phyloP scores from a whole-genome alignment of 1,284 basidiomycete genomes.

The Ceratobasidium sp. region DNA sequence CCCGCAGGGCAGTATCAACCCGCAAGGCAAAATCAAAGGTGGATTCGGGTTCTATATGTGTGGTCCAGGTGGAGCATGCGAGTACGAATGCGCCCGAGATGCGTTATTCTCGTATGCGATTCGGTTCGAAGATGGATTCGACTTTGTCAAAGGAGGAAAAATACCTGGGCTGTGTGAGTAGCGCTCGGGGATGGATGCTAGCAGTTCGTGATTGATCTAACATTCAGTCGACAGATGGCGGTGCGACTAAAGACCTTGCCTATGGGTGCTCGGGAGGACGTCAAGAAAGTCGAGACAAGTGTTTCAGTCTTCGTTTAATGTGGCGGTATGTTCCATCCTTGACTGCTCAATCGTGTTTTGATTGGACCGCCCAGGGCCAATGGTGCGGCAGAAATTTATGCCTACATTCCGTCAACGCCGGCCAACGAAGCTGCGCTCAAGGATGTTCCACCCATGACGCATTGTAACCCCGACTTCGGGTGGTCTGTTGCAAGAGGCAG shows the following conservation, averaged over 20 bases:
- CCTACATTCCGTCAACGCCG: constrained; percentile 67
- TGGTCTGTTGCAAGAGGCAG: constrained; percentile 72
- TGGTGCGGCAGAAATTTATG: constrained; percentile 70
- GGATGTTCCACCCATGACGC: constrained; percentile 67
- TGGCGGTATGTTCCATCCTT: constrained; percentile 66
- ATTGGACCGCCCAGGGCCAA: constrained; percentile 57
- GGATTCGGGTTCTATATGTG: constrained; percentile 74
- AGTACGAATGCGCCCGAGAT: constrained; percentile 60
- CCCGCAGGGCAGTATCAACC: constrained; percentile 73
- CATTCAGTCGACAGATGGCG: constrained; percentile 40
- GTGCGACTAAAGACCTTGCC: constrained; percentile 59
- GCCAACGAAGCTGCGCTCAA: constrained; percentile 63
- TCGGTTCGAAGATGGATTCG: constrained; percentile 70
- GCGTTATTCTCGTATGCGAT: constrained; percentile 71
- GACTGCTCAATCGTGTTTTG: too few relatives aligned
- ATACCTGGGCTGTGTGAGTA: constrained; percentile 73
- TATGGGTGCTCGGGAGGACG: constrained; percentile 74
- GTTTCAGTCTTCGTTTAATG: constrained; percentile 74
- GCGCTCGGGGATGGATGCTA: background rate
- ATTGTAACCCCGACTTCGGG: constrained; percentile 69
- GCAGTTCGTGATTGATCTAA: background rate
- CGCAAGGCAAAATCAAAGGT: constrained; percentile 61
- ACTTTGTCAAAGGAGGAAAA: constrained; percentile 75
- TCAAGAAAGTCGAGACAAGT: constrained; percentile 68
- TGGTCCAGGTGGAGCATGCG: constrained; percentile 64